Evolutionary conservation across 768 basidiomycete genomes (phyloP), one percentile per base, ranked within the genome.

Genomic region (Agaricus sinodeliciosus): DNA sequence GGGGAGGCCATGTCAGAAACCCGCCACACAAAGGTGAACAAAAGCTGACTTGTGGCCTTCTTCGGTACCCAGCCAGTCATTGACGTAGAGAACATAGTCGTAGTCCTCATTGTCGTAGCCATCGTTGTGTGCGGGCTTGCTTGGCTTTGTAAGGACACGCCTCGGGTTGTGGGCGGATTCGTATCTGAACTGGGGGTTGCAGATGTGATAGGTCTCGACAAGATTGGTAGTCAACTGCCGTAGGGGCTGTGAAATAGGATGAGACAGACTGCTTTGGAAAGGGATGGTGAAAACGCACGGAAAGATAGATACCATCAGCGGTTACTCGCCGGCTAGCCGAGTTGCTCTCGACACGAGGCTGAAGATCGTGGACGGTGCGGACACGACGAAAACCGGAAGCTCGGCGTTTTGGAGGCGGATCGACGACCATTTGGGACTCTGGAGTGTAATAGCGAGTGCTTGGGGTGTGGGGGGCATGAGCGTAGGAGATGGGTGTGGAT

Each of bases 41-140:
- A 57, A 51, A 40, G 79, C 88, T 65, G 64, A 94, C 92, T 96
- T 93, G 77, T 96, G 87, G 43, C 91, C 90, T 56, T 94, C 90
- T 62, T 97, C 96, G 22, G 81, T 85, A 2, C 96, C 96, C 54
- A 99, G 72, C 77, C 92, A 94, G 63, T 99, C 96, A 64, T 99
- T 99, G 65, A 99, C 96, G 68, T 98, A 99, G 54, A 99, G 80
- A 62, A 99, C 98, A 63, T 99, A 99, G 66, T 99, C 96, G 62
- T 94, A 95, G 67, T 99, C 96, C 61, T 98, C 95, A 62, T 99
- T 99, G 70, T 99, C 96, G 60, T 85, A 96, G 1, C 95, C 95
- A 55, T 97, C 94, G 67, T 99, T 99, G 66, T 95, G 90, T 0
- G 81, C 78, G 0, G 94, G 90, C 66, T 96, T 96, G 73, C 90